Conservation (phyloP, 2,329 filamentous ascomycete genomes). For the Aspergillus sp. region DNA sequence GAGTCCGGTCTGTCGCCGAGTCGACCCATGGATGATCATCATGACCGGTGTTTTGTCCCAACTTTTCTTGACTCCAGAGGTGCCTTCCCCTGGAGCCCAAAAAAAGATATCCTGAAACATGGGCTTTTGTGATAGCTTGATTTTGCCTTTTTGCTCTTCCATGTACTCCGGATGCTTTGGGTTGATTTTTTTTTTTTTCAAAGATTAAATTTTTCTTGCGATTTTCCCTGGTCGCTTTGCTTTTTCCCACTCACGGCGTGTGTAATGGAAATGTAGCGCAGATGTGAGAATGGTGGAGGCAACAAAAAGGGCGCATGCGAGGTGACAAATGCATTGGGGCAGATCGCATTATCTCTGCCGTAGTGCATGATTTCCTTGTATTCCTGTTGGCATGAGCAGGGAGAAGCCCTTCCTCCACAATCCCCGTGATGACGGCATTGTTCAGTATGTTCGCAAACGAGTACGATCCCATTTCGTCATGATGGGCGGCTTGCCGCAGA, state of each 20-base stretch:
- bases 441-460: neutral
- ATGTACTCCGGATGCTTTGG: neutral
- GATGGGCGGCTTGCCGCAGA: neutral
- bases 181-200: too few species aligned
- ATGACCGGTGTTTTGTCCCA: constrained; percentile 16
- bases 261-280: neutral
- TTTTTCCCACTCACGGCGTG: neutral
- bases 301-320: neutral
- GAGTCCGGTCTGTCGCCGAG: constrained; percentile 9
- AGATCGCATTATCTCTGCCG: neutral
- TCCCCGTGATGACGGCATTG: neutral
- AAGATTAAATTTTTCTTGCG: neutral
- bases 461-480: neutral
- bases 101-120: constrained; percentile 8
- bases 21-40: constrained; percentile 19
- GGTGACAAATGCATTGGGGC: neutral
- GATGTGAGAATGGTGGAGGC: neutral
- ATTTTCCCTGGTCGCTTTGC: neutral
- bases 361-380: neutral
- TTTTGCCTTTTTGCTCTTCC: neutral
- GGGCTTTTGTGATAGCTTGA: neutral
- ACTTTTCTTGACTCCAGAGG: constrained; percentile 1
- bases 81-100: constrained; percentile 1
- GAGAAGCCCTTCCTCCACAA: neutral
- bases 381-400: neutral